Conservation (phyloP, 345 rosid genomes). For the Brassica incana region DNA sequence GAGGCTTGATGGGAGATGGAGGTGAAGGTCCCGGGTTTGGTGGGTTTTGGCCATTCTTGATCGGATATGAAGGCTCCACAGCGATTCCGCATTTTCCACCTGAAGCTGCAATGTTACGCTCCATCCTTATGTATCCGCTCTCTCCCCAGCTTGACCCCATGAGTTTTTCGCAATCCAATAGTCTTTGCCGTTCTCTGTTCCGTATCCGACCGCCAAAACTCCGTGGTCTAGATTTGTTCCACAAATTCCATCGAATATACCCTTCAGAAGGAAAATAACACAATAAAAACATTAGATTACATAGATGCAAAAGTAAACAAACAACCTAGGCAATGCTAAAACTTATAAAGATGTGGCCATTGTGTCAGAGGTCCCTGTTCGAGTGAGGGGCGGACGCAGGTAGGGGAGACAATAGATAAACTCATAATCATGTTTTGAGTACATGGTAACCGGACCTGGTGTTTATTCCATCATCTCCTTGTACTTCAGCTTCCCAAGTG, state of each 20-base stretch:
- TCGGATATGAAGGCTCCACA: slow-evolving; percentile 79
- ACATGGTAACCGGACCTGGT: too few species aligned
- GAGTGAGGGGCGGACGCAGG: too few species aligned
- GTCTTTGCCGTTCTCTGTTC: slow-evolving; percentile 67
- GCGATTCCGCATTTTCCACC: slow-evolving; percentile 91
- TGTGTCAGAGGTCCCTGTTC: too few species aligned
- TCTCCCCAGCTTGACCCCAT: slow-evolving; percentile 89
- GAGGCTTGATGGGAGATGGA: slow-evolving; percentile 82
- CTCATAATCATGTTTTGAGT: too few species aligned
- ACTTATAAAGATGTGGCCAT: not conserved
- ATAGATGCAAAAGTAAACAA: not conserved
- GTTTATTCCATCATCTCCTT: too few species aligned
- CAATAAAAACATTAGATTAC: not conserved
- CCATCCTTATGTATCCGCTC: slow-evolving; percentile 72
- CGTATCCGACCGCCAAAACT: slow-evolving; percentile 84
- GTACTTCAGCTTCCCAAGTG: too few species aligned
- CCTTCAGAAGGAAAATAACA: slow-evolving; percentile 42
- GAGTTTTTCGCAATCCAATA: slow-evolving; percentile 88
- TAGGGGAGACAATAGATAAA: too few species aligned
- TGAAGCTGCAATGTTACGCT: slow-evolving; percentile 43
- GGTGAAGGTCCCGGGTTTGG: slow-evolving; percentile 98
- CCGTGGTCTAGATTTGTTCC: slow-evolving; percentile 88
- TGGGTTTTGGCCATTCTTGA: slow-evolving; percentile 74
- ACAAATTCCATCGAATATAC: slow-evolving; percentile 69
- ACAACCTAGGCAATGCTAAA: not conserved